A percentile compares a stretch with the other conserved stretches of the same genome.
Conservation (phyloP, 2,329 filamentous ascomycete genomes). For the Aspergillus hiratsukae region DNA sequence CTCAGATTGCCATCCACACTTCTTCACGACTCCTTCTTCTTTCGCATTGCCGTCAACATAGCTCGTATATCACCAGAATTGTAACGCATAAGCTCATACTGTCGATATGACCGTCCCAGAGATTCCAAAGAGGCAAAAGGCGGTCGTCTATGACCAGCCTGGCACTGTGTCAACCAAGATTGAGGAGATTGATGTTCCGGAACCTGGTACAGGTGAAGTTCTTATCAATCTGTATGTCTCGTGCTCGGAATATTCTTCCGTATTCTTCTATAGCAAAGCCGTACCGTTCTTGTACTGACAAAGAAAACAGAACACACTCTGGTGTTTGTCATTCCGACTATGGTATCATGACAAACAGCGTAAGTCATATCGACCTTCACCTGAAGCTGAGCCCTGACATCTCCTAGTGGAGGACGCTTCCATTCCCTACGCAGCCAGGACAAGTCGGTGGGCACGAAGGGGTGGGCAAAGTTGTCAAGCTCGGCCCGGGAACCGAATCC, state of each 20-base stretch:
- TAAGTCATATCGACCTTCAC: slow-evolving; percentile 10
- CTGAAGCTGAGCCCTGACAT: background rate
- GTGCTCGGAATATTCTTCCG: background rate
- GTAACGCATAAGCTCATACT: background rate
- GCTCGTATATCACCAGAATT: background rate
- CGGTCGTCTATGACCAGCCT: slow-evolving; percentile 61
- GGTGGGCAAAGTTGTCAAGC: slow-evolving; percentile 60
- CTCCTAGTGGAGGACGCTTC: slow-evolving; percentile 53
- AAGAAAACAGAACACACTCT: slow-evolving; percentile 49
- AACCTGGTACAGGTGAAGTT: slow-evolving; percentile 60
- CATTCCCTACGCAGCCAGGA: slow-evolving; percentile 54
- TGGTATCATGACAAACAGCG: slow-evolving; percentile 50
- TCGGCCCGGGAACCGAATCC: slow-evolving; percentile 56
- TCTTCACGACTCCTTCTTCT: background rate
- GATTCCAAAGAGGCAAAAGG: slow-evolving; percentile 59
- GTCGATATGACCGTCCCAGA: slow-evolving; percentile 34
- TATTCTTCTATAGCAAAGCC: background rate
- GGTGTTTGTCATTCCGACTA: slow-evolving; percentile 64
- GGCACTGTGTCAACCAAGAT: slow-evolving; percentile 62
- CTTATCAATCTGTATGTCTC: slow-evolving; percentile 54
- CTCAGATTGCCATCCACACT: background rate
- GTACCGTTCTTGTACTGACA: slow-evolving; percentile 3
- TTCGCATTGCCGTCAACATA: background rate
- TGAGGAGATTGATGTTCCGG: slow-evolving; percentile 59
- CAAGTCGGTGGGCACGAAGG: slow-evolving; percentile 69